Evolutionary conservation across 495 filamentous ascomycete genomes (phyloP), one percentile per base, ranked within the genome.

Genomic region (Haplographium delicatum): DNA sequence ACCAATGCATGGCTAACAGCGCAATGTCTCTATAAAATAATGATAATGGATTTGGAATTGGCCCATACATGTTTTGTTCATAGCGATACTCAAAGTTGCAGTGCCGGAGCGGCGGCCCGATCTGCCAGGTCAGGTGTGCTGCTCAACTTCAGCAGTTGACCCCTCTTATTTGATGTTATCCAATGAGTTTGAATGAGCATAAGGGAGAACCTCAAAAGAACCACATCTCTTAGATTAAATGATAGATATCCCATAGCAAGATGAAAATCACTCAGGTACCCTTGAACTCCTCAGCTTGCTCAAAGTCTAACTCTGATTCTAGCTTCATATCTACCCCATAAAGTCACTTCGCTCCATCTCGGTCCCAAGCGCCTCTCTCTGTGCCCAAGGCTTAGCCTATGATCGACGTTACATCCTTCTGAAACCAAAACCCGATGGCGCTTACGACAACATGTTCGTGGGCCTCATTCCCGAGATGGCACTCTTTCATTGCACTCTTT

Each of bases 271-370:
- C 68, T 59, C 66, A 79, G 64, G 78, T 76, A 67, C 19, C 40
- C 45, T 30, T 31, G 0, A 22, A 18, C n/a, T n/a, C n/a, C n/a
- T 7, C 13, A 9, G 16, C 19, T 37, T 15, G 19, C 11, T 3
- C 1, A 28, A n/a, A 20, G n/a, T 9, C 27, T 10, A n/a, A 15
- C 31, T 6, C 1, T 15, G 9, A 5, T 30, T 5, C 33, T 58
- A 93, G 85, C 75, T 96, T 33, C 89, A 88, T 65, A 73, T 87
- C 40, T 94, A 96, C 62, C 89, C 91, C 51, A 88, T 96, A 72
- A 96, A 95, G 61, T 88, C 83, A 2, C 76, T 96, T 2, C 81
- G 85, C 2, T 79, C 74, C 3, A 78, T 87, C 24, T 53, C 74
- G 23, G 62, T 95, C 37, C 39, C 68, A 1, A 59, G 67, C n/a